These are phyloP conservation scores for Trametes cinnabarina DNA, from an alignment of 768 basidiomycete genomes.

Conservation along the genomic window DNA sequence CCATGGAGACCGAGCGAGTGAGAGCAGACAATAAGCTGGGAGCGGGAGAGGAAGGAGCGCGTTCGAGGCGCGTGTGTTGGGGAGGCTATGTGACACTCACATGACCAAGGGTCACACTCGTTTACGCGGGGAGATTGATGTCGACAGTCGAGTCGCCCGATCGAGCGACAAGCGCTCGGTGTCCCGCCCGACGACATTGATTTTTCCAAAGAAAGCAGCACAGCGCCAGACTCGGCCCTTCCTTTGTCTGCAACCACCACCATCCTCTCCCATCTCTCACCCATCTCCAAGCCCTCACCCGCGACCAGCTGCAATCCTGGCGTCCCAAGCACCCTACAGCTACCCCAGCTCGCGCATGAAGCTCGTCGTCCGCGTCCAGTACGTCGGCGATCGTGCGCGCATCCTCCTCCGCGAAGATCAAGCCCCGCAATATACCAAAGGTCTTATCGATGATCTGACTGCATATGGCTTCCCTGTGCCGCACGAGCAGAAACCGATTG, in stretches of 20 bases:
- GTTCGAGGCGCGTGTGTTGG: background rate
- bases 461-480: slow-evolving; percentile 14
- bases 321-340: background rate
- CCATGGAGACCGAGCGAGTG: background rate
- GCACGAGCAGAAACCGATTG: slow-evolving; percentile 16
- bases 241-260: slow-evolving; percentile 8
- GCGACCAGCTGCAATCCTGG: background rate
- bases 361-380: slow-evolving; percentile 20
- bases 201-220: background rate
- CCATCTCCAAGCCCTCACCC: background rate
- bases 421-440: slow-evolving; percentile 16
- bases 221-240: slow-evolving; percentile 2
- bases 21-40: background rate
- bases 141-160: background rate
- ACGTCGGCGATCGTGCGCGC: slow-evolving; percentile 18
- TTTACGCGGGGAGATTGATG: background rate
- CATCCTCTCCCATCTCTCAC: background rate
- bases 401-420: slow-evolving; percentile 15
- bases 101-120: slow-evolving; percentile 6
- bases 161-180: background rate
- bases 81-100: slow-evolving; percentile 1
- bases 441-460: slow-evolving; percentile 16
- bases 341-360: slow-evolving; percentile 9
- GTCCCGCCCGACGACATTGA: slow-evolving; percentile 6
- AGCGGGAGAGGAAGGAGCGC: background rate